phyloP scores from a whole-genome alignment of 768 basidiomycete genomes.

The Calocybe gangraenosa region DNA sequence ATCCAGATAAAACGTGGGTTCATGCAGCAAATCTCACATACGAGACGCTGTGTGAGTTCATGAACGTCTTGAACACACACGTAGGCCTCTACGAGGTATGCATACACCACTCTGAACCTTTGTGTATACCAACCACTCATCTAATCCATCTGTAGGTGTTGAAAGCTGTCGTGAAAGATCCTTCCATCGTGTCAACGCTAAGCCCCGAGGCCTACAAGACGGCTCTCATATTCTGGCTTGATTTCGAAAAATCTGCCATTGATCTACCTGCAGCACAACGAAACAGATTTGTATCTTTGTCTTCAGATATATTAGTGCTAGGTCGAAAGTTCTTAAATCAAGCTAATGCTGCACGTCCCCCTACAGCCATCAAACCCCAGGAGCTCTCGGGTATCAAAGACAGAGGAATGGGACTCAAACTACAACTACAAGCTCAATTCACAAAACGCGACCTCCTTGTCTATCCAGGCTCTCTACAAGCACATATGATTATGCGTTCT shows the following conservation, averaged over 20 bases:
- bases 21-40: conserved; percentile 83
- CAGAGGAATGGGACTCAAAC: conserved; percentile 67
- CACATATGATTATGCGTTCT: conserved; percentile 89
- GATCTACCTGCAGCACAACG: conserved; percentile 77
- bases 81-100: conserved; percentile 85
- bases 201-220: conserved; percentile 78
- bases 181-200: conserved; percentile 59
- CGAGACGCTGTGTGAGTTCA: conserved; percentile 90
- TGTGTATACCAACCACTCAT: conserved; percentile 15
- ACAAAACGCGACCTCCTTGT: conserved; percentile 74
- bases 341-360: conserved; percentile 56
- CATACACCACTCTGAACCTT: conserved; percentile 15
- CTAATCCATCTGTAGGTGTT: conserved; percentile 48
- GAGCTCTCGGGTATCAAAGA: conserved; percentile 75
- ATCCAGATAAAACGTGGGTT: conserved; percentile 84
- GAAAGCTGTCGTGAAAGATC: conserved; percentile 64
- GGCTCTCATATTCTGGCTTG: conserved; percentile 90
- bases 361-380: conserved; percentile 61
- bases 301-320: conserved; percentile 83
- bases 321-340: conserved; percentile 83
- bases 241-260: conserved; percentile 97
- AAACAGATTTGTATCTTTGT: conserved; percentile 80
- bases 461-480: conserved; percentile 84
- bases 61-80: conserved; percentile 96
- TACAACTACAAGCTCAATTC: conserved; percentile 72